phyloP scores from a whole-genome alignment of 1,284 basidiomycete species.

The Cerioporus squamosus region DNA sequence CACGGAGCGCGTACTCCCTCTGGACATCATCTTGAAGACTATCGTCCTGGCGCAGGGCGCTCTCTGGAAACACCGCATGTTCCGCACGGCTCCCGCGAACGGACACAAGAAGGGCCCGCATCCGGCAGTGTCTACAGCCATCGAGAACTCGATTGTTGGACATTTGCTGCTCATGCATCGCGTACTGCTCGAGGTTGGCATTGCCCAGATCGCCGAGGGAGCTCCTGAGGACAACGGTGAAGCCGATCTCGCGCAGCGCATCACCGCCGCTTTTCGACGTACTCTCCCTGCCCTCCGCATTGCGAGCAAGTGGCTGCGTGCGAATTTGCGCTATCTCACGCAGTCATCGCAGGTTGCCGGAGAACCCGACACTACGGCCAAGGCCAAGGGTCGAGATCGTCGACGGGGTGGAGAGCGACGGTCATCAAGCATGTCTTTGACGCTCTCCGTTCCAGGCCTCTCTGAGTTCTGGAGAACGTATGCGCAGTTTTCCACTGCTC shows the following conservation, averaged over 20 bases:
- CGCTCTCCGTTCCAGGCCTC: slow-evolving; percentile 35
- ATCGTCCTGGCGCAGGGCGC: slow-evolving; percentile 78
- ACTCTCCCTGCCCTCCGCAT: slow-evolving; percentile 89
- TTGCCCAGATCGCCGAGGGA: slow-evolving; percentile 53
- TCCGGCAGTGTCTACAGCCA: slow-evolving; percentile 27
- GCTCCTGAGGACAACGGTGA: slow-evolving; percentile 57
- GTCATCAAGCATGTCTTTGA: slow-evolving; percentile 2
- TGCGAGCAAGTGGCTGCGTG: slow-evolving; percentile 87
- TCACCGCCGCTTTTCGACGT: slow-evolving; percentile 86
- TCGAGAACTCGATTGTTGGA: slow-evolving; percentile 73
- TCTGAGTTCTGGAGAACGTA: slow-evolving; percentile 78
- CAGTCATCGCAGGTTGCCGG: slow-evolving; percentile 36
- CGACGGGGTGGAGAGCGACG: slow-evolving; percentile 17
- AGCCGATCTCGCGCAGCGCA: slow-evolving; percentile 75
- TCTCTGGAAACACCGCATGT: slow-evolving; percentile 82
- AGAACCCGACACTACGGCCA: slow-evolving; percentile 31
- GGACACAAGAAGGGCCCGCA: slow-evolving; percentile 35
- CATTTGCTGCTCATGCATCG: slow-evolving; percentile 79
- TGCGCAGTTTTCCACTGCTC: slow-evolving; percentile 65
- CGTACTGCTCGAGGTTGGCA: slow-evolving; percentile 70
- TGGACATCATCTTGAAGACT: slow-evolving; percentile 79
- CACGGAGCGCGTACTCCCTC: slow-evolving; percentile 71
- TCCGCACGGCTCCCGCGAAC: slow-evolving; percentile 46
- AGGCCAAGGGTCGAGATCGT: slow-evolving; percentile 22
- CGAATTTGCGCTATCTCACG: slow-evolving; percentile 76